These are phyloP conservation scores for Juncus effusus DNA, from an alignment of 176 grass and related monocot genomes.

Conservation along the genomic window DNA sequence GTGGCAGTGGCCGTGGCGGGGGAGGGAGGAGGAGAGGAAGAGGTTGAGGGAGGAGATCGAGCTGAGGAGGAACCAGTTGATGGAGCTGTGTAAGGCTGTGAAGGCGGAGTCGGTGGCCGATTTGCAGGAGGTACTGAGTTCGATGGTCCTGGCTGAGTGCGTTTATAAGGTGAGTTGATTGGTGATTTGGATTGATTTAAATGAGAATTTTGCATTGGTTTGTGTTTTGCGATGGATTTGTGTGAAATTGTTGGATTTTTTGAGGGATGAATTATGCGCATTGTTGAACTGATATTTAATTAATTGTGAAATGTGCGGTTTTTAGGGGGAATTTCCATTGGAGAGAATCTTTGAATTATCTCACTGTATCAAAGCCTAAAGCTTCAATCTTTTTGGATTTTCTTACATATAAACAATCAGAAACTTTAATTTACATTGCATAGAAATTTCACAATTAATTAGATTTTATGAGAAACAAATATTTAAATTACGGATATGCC, in stretches of 20 bases:
- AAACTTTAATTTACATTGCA: constrained; percentile 20
- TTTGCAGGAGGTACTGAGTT: constrained; percentile 86
- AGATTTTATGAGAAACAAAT: constrained; percentile 1
- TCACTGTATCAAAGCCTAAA: not conserved
- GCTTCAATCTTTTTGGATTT: constrained; percentile 10
- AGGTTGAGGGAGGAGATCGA: constrained; percentile 65
- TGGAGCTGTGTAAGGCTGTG: constrained; percentile 63
- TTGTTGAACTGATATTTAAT: too few species aligned
- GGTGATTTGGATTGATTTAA: not conserved
- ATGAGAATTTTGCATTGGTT: not conserved
- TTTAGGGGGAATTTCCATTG: too few species aligned
- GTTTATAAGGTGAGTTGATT: constrained; percentile 63
- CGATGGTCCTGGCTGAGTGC: constrained; percentile 85
- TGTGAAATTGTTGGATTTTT: not conserved
- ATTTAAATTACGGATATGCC: constrained; percentile 25
- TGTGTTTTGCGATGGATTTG: not conserved
- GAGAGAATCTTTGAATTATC: too few species aligned
- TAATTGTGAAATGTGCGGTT: too few species aligned
- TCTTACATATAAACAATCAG: constrained; percentile 9
- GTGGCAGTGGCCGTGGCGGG: constrained; percentile 44
- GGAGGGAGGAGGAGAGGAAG: constrained; percentile 44
- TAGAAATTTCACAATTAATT: constrained; percentile 8
- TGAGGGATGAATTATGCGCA: not conserved
- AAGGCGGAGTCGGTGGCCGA: constrained; percentile 75
- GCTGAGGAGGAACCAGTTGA: constrained; percentile 40